Conservation (phyloP, 139 green algal genomes). For the Tetraselmis chui region DNA sequence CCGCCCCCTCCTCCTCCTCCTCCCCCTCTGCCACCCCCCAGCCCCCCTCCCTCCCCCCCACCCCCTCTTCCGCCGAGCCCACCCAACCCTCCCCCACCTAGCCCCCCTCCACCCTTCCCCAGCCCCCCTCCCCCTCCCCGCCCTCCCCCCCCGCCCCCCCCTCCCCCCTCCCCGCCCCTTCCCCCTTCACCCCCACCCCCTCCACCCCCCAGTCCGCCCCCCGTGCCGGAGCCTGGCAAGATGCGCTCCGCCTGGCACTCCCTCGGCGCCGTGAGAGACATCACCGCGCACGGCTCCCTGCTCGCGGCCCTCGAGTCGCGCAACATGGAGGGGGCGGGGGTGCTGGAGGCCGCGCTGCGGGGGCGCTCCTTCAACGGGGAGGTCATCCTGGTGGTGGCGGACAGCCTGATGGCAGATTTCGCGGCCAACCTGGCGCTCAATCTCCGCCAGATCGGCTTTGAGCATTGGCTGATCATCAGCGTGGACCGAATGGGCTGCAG, state of each 20-base stretch:
- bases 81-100: background rate
- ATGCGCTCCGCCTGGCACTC: background rate
- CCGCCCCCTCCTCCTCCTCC: background rate
- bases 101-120: background rate
- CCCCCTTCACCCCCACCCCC: too few species aligned
- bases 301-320: background rate
- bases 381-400: background rate
- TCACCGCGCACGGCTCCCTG: background rate
- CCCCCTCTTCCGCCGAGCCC: too few species aligned
- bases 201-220: too few species aligned
- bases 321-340: background rate
- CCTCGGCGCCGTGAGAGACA: background rate
- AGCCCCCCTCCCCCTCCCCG: background rate
- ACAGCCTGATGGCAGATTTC: background rate
- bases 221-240: background rate
- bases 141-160: too few species aligned
- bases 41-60: too few species aligned
- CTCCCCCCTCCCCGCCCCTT: too few species aligned
- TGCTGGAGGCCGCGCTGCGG: background rate
- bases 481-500: background rate
- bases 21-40: too few species aligned
- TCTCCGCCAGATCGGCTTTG: background rate
- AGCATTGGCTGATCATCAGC: background rate
- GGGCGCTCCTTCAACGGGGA: background rate
- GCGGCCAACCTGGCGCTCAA: background rate